These are phyloP conservation scores for Plasmodium gallinaceum DNA, from an alignment of 169 alveolate species.

Conservation along the genomic window DNA sequence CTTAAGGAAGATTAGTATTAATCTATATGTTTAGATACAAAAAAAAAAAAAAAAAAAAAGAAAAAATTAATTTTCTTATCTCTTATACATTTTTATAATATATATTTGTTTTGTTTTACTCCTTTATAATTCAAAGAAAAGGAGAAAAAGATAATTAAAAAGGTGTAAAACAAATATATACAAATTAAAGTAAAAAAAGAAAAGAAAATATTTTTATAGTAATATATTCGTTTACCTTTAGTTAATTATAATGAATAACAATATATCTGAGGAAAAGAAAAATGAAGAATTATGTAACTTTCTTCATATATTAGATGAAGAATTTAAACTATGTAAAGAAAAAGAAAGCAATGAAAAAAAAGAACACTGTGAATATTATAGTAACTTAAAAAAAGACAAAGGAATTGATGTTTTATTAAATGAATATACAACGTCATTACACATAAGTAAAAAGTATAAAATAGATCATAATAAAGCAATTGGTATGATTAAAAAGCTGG, in stretches of 20 bases:
- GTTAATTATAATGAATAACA: constrained; percentile 4
- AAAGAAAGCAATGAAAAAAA: constrained; percentile 18
- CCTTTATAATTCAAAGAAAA: too few species aligned
- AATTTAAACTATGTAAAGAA: constrained; percentile 30
- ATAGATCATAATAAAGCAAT: constrained; percentile 85
- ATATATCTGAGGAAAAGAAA: constrained; percentile 9
- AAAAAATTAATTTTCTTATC: too few species aligned
- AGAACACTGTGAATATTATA: constrained; percentile 7
- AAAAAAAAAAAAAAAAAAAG: too few species aligned
- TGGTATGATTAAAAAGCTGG: constrained; percentile 85
- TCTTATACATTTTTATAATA: too few species aligned
- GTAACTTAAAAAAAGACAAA: constrained; percentile 23
- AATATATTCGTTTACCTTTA: too few species aligned
- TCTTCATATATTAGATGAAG: constrained; percentile 22
- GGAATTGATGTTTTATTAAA: constrained; percentile 51
- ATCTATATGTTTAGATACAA: too few species aligned
- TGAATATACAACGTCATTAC: constrained; percentile 60
- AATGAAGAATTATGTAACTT: constrained; percentile 28
- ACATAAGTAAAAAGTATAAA: constrained; percentile 69
- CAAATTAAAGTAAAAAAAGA: too few species aligned
- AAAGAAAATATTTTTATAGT: too few species aligned
- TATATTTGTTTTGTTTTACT: too few species aligned
- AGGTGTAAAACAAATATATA: too few species aligned
- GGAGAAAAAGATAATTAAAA: too few species aligned
- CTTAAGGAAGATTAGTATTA: too few species aligned